Conservation (phyloP, 192 early-diverging fungal genomes). For the Glomus cerebriforme region DNA sequence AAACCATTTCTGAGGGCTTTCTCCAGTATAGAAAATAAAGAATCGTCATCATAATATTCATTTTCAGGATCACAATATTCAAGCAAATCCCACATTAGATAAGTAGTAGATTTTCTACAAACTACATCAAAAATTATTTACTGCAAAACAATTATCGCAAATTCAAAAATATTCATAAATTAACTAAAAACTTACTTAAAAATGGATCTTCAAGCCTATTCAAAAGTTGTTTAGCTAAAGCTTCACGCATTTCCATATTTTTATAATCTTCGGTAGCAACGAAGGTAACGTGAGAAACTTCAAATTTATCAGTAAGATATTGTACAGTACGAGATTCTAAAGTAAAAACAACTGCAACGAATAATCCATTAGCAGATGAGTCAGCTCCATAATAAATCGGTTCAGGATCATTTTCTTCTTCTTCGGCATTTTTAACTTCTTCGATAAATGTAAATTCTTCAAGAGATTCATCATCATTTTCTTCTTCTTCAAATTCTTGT, state of each 20-base stretch:
- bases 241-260: neutral
- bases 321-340: neutral
- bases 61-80: conserved; percentile 22
- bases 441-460: neutral
- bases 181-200: neutral
- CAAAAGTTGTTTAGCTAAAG: neutral
- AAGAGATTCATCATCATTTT: neutral
- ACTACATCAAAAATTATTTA: conserved; percentile 3
- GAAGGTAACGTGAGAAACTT: conserved; percentile 14
- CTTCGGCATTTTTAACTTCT: neutral
- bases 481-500: conserved; percentile 14
- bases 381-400: conserved; percentile 12
- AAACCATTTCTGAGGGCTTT: neutral
- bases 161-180: neutral
- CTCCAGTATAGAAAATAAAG: neutral
- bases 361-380: neutral
- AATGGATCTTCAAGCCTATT: neutral
- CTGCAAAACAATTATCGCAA: too few relatives aligned
- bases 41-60: neutral
- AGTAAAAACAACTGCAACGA: neutral
- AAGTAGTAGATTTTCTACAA: neutral
- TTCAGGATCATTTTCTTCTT: neutral
- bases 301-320: conserved; percentile 16
- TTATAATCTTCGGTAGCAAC: neutral
- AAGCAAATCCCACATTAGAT: conserved; percentile 11